These are phyloP conservation scores for Physcomitrellopsis africana DNA, from an alignment of 225 moss, liverwort and hornwort species.

Conservation along the genomic window DNA sequence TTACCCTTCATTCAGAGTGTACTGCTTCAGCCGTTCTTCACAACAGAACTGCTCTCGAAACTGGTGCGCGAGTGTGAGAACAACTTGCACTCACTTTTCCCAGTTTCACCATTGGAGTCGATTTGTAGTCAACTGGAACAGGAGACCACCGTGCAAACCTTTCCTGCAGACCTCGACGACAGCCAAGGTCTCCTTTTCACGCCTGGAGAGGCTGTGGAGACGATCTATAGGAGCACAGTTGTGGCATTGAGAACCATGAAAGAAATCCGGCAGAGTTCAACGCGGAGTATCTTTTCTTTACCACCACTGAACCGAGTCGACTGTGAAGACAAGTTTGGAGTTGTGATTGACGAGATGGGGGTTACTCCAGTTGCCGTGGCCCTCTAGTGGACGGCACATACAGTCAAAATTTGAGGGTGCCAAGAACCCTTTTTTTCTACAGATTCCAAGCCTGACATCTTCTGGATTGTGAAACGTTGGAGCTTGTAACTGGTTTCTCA, in stretches of 20 bases:
- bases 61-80: conserved; percentile 73
- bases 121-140: conserved; percentile 49
- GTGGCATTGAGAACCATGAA: conserved; percentile 61
- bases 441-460: conserved; percentile 28
- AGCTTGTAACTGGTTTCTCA: conserved; percentile 33
- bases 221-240: conserved; percentile 61
- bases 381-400: conserved; percentile 37
- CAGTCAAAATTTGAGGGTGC: conserved; percentile 26
- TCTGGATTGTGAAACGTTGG: conserved; percentile 21
- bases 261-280: conserved; percentile 70
- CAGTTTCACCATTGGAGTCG: conserved; percentile 50
- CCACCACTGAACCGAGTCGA: conserved; percentile 61
- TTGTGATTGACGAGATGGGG: conserved; percentile 64
- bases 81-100: conserved; percentile 65
- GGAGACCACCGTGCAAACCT: conserved; percentile 32
- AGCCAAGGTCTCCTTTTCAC: conserved; percentile 41
- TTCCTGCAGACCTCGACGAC: conserved; percentile 17
- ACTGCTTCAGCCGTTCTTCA: conserved; percentile 68
- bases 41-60: conserved; percentile 68
- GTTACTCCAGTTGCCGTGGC: conserved; percentile 53
- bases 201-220: conserved; percentile 64
- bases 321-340: conserved; percentile 54
- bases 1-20: conserved; percentile 69
- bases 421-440: conserved; percentile 9
- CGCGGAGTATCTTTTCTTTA: conserved; percentile 61